Conservation (phyloP, 257 asterid species). For the Scutellaria baicalensis region DNA sequence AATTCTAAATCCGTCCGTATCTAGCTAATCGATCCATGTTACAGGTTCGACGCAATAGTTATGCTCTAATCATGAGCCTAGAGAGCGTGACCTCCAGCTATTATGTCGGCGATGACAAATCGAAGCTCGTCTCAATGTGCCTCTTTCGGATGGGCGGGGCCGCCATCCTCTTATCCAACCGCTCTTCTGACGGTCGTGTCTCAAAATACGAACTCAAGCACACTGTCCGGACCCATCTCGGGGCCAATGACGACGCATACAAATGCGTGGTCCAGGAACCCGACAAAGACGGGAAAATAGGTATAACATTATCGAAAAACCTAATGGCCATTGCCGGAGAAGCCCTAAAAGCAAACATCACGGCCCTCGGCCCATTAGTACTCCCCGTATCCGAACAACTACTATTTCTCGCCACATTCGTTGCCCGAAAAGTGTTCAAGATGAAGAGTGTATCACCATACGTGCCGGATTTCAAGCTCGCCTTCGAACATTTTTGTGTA, state of each 20-base stretch:
- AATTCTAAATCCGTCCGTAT: no score
- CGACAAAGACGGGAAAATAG: constrained; percentile 2
- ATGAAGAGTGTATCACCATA: constrained; percentile 11
- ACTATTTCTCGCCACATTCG: background rate
- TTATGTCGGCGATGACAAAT: constrained; percentile 8
- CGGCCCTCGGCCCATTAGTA: constrained; percentile 9
- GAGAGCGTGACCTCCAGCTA: constrained; percentile 14
- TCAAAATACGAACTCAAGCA: constrained; percentile 16
- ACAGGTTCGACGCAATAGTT: background rate
- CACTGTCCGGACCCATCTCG: constrained; percentile 17
- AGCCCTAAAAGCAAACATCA: constrained; percentile 13
- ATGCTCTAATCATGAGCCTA: constrained; percentile 13
- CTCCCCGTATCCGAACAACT: constrained; percentile 19
- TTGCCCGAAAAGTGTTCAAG: constrained; percentile 15
- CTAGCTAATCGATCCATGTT: background rate
- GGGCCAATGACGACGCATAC: constrained; percentile 16
- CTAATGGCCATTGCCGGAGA: constrained; percentile 14
- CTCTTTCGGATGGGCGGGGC: constrained; percentile 32
- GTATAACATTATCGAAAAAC: background rate
- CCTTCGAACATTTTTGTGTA: constrained; percentile 32
- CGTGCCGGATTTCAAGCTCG: constrained; percentile 32
- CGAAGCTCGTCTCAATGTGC: constrained; percentile 16
- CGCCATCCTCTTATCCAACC: constrained; percentile 20
- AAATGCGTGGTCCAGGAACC: constrained; percentile 9
- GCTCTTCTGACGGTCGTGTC: background rate